These are phyloP conservation scores for Thalassia testudinum DNA, from an alignment of 116 monocot species.

Conservation along the genomic window DNA sequence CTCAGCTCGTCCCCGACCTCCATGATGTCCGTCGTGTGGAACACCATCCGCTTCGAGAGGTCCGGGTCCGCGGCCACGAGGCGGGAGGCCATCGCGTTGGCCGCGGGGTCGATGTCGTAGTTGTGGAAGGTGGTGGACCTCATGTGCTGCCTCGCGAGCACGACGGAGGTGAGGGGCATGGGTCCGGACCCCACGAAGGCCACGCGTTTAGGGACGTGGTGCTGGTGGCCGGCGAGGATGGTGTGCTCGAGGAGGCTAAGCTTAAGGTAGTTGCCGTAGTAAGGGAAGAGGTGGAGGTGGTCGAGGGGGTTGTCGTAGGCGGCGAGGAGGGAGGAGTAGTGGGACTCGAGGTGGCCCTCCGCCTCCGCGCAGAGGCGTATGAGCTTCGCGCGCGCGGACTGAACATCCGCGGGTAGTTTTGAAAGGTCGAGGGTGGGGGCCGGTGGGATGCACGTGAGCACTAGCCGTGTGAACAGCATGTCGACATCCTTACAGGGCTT, in stretches of 20 bases:
- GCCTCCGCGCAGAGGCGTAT: slow-evolving; percentile 27
- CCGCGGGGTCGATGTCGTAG: slow-evolving; percentile 32
- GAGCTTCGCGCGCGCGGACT: slow-evolving; percentile 15
- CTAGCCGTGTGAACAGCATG: slow-evolving; percentile 35
- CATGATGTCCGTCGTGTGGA: slow-evolving; percentile 26
- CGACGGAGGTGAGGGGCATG: slow-evolving; percentile 34
- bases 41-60: slow-evolving; percentile 17
- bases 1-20: slow-evolving; percentile 11
- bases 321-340: slow-evolving; percentile 22
- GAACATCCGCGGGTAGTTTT: slow-evolving; percentile 3
- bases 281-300: slow-evolving; percentile 24
- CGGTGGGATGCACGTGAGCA: slow-evolving; percentile 34
- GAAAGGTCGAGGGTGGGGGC: slow-evolving; percentile 19
- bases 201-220: slow-evolving; percentile 5
- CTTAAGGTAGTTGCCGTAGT: slow-evolving; percentile 35
- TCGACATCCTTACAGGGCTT: slow-evolving; percentile 22
- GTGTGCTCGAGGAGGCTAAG: slow-evolving; percentile 26
- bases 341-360: slow-evolving; percentile 31
- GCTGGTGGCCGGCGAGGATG: slow-evolving; percentile 19
- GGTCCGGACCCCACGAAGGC: slow-evolving; percentile 52
- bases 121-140: slow-evolving; percentile 22
- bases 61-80: slow-evolving; percentile 16
- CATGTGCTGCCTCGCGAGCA: slow-evolving; percentile 30
- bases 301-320: slow-evolving; percentile 20
- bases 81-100: slow-evolving; percentile 13